phyloP scores from a whole-genome alignment of 2,329 filamentous ascomycete genomes.

The Pseudocercospora musae region DNA sequence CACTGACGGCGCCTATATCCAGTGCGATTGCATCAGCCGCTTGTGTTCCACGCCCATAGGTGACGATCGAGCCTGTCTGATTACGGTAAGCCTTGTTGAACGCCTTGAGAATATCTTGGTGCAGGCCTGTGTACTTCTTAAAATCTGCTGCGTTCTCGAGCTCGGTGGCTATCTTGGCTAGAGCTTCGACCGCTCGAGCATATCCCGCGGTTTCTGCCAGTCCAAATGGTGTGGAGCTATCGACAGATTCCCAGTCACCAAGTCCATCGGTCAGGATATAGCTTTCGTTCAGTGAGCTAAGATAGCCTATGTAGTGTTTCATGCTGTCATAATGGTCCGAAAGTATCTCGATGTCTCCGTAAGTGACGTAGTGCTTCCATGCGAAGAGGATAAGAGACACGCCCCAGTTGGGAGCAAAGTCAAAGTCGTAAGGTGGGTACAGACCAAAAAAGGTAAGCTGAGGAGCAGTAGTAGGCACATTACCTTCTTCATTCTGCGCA shows the following conservation, averaged over 20 bases:
- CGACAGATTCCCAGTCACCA: neutral
- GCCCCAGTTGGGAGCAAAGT: neutral
- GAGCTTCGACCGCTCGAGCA: neutral
- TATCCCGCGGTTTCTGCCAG: neutral
- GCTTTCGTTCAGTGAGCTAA: neutral
- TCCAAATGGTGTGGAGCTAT: neutral
- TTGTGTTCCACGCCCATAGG: neutral
- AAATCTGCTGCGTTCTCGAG: neutral
- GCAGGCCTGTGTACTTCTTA: neutral
- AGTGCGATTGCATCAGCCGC: neutral
- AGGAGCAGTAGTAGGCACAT: neutral
- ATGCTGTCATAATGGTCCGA: neutral
- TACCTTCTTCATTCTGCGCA: neutral
- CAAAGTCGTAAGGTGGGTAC: neutral
- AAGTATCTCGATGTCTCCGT: neutral
- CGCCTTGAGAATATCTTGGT: neutral
- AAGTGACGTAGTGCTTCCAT: neutral
- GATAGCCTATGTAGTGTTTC: neutral
- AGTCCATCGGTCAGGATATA: neutral
- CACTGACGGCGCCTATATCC: neutral
- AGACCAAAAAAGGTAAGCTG: neutral
- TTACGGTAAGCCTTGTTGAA: neutral
- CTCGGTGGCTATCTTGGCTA: neutral
- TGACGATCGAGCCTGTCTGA: neutral
- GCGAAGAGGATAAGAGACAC: neutral